Conservation (phyloP, 768 basidiomycete species). For the Sarcomyxa edulis region DNA sequence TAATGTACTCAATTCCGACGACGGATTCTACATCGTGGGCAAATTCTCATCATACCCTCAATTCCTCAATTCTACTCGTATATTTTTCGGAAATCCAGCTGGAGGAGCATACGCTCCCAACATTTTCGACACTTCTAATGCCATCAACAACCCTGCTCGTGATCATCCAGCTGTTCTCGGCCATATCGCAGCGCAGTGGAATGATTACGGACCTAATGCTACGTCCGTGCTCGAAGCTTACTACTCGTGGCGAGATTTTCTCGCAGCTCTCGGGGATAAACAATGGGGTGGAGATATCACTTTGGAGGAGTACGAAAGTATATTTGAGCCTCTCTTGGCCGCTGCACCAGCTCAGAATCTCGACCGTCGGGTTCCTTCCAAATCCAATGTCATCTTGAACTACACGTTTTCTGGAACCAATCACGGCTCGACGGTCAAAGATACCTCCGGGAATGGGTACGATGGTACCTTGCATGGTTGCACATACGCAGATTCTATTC, state of each 20-base stretch:
- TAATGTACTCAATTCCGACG: slow-evolving; percentile 28
- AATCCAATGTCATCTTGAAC: slow-evolving; percentile 10
- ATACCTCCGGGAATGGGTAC: slow-evolving; percentile 16
- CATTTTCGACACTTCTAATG: slow-evolving; percentile 12
- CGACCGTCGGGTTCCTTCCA: slow-evolving; percentile 21
- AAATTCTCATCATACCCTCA: slow-evolving; percentile 26
- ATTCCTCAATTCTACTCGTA: slow-evolving; percentile 19
- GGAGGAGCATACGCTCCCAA: slow-evolving; percentile 25
- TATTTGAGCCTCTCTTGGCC: slow-evolving; percentile 28
- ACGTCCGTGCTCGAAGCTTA: slow-evolving; percentile 37
- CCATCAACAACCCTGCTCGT: slow-evolving; percentile 25
- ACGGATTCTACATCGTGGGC: slow-evolving; percentile 29
- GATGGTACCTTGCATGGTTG: no score
- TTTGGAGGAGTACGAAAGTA: slow-evolving; percentile 26
- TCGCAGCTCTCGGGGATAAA: slow-evolving; percentile 35
- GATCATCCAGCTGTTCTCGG: slow-evolving; percentile 22
- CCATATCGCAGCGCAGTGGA: slow-evolving; percentile 30
- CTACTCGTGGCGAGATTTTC: slow-evolving; percentile 32
- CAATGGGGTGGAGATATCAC: slow-evolving; percentile 33
- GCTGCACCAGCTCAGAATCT: slow-evolving; percentile 37
- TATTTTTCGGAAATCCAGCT: slow-evolving; percentile 22
- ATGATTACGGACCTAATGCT: slow-evolving; percentile 40
- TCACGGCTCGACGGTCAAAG: slow-evolving; percentile 5
- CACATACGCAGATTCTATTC: no score
- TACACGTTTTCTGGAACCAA: slow-evolving; percentile 5